Conservation (phyloP, 176 grass and related monocot species). For the Musa schizocarpa region DNA sequence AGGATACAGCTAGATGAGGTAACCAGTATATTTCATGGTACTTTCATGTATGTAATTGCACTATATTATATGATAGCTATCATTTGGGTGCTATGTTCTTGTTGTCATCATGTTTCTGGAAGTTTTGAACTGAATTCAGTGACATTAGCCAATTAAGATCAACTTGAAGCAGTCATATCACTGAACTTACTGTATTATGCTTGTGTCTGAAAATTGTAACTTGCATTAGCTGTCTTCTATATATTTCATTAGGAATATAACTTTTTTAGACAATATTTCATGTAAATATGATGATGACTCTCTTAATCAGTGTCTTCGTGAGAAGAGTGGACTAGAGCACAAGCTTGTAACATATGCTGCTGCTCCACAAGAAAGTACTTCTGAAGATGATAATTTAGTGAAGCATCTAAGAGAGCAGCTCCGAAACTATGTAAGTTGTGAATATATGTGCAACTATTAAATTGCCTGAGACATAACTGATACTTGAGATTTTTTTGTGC, state of each 20-base stretch:
- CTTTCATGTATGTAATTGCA: not conserved
- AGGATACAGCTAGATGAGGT: conserved; percentile 65
- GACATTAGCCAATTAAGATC: not conserved
- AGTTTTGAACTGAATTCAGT: not conserved
- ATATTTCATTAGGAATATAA: not conserved
- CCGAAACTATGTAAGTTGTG: conserved; percentile 50
- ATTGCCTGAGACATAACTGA: not conserved
- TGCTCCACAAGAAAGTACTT: conserved; percentile 31
- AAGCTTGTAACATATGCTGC: conserved; percentile 30
- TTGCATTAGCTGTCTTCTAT: not conserved
- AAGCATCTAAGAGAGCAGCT: conserved; percentile 78
- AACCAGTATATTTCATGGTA: not conserved
- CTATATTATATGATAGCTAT: not conserved
- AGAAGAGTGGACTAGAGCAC: conserved; percentile 56
- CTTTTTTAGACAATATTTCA: not conserved
- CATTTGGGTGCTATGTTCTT: not conserved
- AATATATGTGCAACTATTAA: not conserved
- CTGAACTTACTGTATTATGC: too few species aligned
- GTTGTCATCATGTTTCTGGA: not conserved
- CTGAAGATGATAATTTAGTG: conserved; percentile 71
- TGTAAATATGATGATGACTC: conserved; percentile 18
- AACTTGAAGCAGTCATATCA: not conserved
- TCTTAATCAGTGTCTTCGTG: conserved; percentile 41
- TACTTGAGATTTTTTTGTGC: not conserved
- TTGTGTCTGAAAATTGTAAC: too few species aligned